Base-by-base conservation (phyloP, 345 rosid genomes). In the Stellera chamaejasme region DNA sequence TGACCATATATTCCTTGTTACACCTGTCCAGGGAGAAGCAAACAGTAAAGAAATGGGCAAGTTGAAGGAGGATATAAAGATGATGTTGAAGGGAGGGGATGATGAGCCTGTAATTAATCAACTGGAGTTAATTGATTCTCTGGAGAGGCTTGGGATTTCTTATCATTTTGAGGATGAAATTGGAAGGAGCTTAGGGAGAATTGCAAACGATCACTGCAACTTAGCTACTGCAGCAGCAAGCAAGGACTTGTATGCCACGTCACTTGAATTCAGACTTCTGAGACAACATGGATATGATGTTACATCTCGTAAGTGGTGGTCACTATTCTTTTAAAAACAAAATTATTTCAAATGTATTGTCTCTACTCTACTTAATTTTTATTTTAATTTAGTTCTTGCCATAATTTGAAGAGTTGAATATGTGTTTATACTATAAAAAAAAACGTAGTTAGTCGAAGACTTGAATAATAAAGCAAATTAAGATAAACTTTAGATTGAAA, bases 121-220 rank as follows among this genome's bases (percentile, higher is more conserved):
- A 45, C 74, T 66, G 23, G 75, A 72, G 58, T 54, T 76, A 11
- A 19, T 76, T 10, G 75, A 76, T 41, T 32, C 49, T 39, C 28
- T 72, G 43, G 67, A 72, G 49, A 71, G 74, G 54, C 77, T 71
- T 16, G 80, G 77, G 45, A 23, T 75, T 9, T 69, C 74, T 42
- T 72, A 72, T 56, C 77, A 66, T 45, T 69, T 53, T n/a, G 61
- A 58, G 50, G 23, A 45, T 13, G 73, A 68, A 48, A 71, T 58
- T 3, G 48, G 60, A 52, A 43, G 26, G 12, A 67, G 43, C 13
- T 48, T 71, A 52, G 52, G n/a, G 9, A 50, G 36, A 2, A 55
- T 55, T 36, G 42, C 46, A n/a, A 15, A 32, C 3, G 43, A 59
- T 13, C 52, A 2, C 2, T 11, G 52, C 14, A 13, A 3, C 1